Evolutionary conservation across 179 eudicot species (phyloP).

Genomic region (Pouteria campechiana): DNA sequence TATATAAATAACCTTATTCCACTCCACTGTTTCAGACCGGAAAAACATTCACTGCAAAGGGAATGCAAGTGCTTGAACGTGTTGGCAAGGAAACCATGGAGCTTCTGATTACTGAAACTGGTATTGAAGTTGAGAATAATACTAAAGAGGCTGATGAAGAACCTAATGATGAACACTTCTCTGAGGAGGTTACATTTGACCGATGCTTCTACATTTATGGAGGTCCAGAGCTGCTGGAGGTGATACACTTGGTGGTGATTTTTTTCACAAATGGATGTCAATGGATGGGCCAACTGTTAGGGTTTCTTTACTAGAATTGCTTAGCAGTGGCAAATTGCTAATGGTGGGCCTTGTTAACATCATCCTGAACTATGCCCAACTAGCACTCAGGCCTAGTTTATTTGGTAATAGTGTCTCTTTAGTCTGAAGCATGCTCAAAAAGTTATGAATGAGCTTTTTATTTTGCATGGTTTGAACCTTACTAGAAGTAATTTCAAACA

Average conservation of each 20-base stretch:
- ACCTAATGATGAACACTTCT: slow-evolving; percentile 53
- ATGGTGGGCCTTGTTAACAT: no score
- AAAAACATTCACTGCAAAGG: slow-evolving; percentile 82
- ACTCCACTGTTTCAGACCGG: slow-evolving; percentile 49
- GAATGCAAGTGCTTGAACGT: slow-evolving; percentile 88
- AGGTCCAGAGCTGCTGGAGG: slow-evolving; percentile 98
- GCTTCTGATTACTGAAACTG: slow-evolving; percentile 78
- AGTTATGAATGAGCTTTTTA: no score
- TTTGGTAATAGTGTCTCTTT: no score
- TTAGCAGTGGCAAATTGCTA: no score
- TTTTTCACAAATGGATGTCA: not conserved
- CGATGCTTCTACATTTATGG: slow-evolving; percentile 97
- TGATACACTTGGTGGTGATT: slow-evolving; percentile 20
- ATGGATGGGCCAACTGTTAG: not conserved
- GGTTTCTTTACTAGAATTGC: no score
- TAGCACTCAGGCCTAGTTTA: no score
- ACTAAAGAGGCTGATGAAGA: slow-evolving; percentile 24
- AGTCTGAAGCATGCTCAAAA: no score
- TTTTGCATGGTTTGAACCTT: no score
- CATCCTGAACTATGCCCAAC: no score
- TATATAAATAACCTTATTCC: no score
- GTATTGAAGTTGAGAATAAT: slow-evolving; percentile 55
- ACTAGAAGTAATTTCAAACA: no score
- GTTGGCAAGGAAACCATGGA: slow-evolving; percentile 98
- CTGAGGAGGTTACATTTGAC: slow-evolving; percentile 85